Evolutionary conservation across 306 rosid species (phyloP).

Genomic region (Prunus mongolica): DNA sequence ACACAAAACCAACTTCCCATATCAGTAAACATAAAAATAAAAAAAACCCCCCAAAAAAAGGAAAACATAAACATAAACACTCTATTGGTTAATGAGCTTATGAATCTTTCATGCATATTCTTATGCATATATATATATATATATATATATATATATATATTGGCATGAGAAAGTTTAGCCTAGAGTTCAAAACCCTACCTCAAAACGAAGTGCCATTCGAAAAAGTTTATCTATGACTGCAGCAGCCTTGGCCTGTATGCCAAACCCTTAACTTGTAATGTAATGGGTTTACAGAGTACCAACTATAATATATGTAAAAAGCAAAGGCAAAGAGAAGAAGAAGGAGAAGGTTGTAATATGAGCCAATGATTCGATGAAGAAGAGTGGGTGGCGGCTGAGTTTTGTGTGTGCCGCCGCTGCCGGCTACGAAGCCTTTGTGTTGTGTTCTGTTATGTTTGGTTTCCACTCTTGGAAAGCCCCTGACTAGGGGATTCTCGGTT

Average conservation of each 20-base stretch:
- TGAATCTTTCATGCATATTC: not conserved
- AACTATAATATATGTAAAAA: not conserved
- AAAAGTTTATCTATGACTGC: slow-evolving; percentile 6
- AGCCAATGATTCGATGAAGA: not conserved
- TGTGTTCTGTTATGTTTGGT: not conserved
- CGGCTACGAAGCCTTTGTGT: not conserved
- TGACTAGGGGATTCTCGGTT: not conserved
- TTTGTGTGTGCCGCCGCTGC: not conserved
- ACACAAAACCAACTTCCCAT: not conserved
- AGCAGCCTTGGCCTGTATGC: not conserved
- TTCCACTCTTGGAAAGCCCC: not conserved
- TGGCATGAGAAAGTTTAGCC: not conserved
- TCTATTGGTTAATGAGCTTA: not conserved
- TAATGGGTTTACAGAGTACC: not conserved
- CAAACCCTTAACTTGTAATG: not conserved
- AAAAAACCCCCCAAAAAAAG: not conserved
- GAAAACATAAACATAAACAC: no score
- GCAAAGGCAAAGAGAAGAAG: not conserved
- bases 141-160: not conserved
- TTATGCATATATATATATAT: not conserved
- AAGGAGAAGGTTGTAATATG: not conserved
- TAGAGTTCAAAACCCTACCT: slow-evolving; percentile 42
- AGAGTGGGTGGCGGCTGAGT: not conserved
- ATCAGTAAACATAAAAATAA: not conserved
- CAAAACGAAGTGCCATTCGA: slow-evolving; percentile 76